These are phyloP conservation scores for Paramecium sonneborni DNA, from an alignment of 73 alveolate genomes.

Conservation along the genomic window DNA sequence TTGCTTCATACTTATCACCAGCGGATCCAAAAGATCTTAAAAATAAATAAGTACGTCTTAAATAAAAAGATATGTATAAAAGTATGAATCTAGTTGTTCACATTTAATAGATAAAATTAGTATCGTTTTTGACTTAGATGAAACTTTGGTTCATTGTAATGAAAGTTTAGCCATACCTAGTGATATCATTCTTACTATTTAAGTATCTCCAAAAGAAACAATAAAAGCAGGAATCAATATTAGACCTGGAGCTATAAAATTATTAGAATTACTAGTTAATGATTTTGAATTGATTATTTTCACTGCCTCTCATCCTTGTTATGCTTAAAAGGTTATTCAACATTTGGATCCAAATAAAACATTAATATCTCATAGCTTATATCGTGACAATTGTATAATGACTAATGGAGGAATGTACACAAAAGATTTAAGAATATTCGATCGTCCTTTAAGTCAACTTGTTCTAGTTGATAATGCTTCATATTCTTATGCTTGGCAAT, in stretches of 20 bases:
- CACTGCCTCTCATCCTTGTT: conserved; percentile 72
- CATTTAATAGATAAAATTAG: conserved; percentile 45
- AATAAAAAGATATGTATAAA: not conserved
- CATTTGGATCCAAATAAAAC: conserved; percentile 74
- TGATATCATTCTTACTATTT: conserved; percentile 52
- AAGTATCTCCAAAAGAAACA: conserved; percentile 28
- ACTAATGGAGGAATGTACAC: conserved; percentile 73
- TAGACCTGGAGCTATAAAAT: conserved; percentile 55
- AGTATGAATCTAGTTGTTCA: not conserved
- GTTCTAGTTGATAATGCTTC: conserved; percentile 87
- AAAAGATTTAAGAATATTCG: conserved; percentile 71
- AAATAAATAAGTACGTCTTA: not conserved
- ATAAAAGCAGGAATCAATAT: conserved; percentile 64
- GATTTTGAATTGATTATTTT: conserved; percentile 76
- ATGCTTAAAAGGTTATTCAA: conserved; percentile 72
- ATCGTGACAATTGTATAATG: conserved; percentile 73
- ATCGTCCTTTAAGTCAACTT: conserved; percentile 70
- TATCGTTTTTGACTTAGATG: conserved; percentile 62
- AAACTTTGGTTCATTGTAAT: conserved; percentile 58
- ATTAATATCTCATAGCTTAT: conserved; percentile 70
- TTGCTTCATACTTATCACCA: not conserved
- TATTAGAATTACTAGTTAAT: conserved; percentile 39
- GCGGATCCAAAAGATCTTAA: not conserved
- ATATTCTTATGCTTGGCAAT: conserved; percentile 80
- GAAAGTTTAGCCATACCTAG: conserved; percentile 40